These are phyloP conservation scores for Blastomyces parvus DNA, from an alignment of 2,329 filamentous ascomycete species.

Conservation along the genomic window DNA sequence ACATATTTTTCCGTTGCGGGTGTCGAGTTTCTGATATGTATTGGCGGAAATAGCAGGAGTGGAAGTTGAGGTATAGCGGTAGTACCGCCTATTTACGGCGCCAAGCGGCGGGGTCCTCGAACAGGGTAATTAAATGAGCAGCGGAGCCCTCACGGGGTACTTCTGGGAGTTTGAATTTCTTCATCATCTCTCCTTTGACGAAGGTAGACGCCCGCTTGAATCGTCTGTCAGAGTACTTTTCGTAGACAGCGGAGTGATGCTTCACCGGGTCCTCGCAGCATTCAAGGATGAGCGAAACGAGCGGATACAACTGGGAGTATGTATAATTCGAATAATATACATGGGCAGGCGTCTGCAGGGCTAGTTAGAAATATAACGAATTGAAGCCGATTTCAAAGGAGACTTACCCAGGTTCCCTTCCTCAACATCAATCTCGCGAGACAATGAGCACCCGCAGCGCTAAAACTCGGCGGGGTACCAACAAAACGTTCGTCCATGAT, in stretches of 20 bases:
- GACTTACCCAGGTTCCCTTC: slow-evolving; percentile 86
- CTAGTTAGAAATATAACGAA: neutral
- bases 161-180: slow-evolving; percentile 47
- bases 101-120: slow-evolving; percentile 4
- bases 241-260: slow-evolving; percentile 79
- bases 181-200: slow-evolving; percentile 63
- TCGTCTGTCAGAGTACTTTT: slow-evolving; percentile 81
- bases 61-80: no score
- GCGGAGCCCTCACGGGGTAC: slow-evolving; percentile 15
- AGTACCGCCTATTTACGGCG: slow-evolving; percentile 12
- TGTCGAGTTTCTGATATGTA: neutral
- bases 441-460: slow-evolving; percentile 86
- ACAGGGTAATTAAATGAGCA: slow-evolving; percentile 6
- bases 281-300: slow-evolving; percentile 71
- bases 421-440: slow-evolving; percentile 77
- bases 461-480: slow-evolving; percentile 77
- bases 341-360: slow-evolving; percentile 61
- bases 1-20: neutral
- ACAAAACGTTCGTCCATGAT: slow-evolving; percentile 98
- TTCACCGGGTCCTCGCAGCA: slow-evolving; percentile 73
- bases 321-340: slow-evolving; percentile 93
- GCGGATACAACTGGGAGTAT: slow-evolving; percentile 66
- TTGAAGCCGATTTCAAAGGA: slow-evolving; percentile 5
- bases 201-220: slow-evolving; percentile 78
- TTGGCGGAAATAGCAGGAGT: neutral